phyloP scores from a whole-genome alignment of 75 land plant species.

The Cryptomeria japonica region DNA sequence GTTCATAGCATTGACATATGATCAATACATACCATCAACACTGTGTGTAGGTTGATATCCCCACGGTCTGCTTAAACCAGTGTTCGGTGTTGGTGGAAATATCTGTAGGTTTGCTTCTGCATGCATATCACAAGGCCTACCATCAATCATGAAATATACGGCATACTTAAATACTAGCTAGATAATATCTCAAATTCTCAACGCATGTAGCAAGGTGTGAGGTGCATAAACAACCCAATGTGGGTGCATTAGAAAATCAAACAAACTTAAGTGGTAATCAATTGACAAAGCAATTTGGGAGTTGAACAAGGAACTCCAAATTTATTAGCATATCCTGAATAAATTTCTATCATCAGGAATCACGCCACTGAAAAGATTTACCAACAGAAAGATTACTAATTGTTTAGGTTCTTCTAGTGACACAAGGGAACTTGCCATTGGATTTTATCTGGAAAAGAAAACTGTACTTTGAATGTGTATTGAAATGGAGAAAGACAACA shows the following conservation, averaged over 20 bases:
- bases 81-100: conserved; percentile 1
- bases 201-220: background rate
- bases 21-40: conserved; percentile 7
- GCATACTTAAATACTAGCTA: background rate
- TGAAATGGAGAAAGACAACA: background rate
- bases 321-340: background rate
- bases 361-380: background rate
- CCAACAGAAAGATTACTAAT: background rate
- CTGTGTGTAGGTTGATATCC: background rate
- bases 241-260: background rate
- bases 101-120: conserved; percentile 9
- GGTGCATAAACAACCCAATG: background rate
- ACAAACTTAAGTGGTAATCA: background rate
- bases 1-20: background rate
- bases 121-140: background rate
- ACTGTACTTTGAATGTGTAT: background rate
- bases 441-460: background rate
- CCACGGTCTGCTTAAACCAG: background rate
- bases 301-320: background rate
- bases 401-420: background rate
- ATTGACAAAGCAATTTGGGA: background rate
- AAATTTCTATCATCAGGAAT: background rate
- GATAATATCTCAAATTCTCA: background rate
- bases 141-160: background rate
- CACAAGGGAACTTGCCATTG: background rate